Base-by-base conservation (phyloP, 306 rosid genomes). In the Adenanthera pavonina region DNA sequence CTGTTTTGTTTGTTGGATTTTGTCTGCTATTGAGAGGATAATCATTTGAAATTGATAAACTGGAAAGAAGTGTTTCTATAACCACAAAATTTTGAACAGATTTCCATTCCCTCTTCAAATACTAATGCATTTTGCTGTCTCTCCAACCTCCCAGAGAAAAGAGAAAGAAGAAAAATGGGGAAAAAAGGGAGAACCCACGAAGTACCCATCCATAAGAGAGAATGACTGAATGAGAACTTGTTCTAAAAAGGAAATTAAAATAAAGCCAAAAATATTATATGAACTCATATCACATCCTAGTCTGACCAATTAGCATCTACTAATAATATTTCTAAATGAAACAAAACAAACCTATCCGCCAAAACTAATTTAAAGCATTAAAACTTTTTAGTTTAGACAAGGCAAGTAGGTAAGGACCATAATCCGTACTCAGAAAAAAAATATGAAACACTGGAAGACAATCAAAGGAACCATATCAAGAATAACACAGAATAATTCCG, bases 401-500 rank as follows among this genome's bases (percentile, higher is more conserved):
- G 16, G 40, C 7, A 60, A 60, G 17, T 9, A 60, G 36, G 67
- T 60, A 3, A 60, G 36, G 3, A 25, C 40, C 17, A 10, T 30
- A 60, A 25, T 10, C 67, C 16, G 5, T 41, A 41, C 46, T 30
- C 38, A 1, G 12, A 11, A 57, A 13, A 60, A 60, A 3, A 25
- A 20, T 6, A 70, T 4, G 38, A 79, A 84, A 33, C 40, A 35
- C 57, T 35, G 5, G 48, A 7, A 19, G 64, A 10, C 1, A 41
- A 41, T 40, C 12, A 9, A 1, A 3, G 43, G 6, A 34, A 78
- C 47, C 12, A 36, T 38, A 41, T 34, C 34, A 30, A 74, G 17
- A 66, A 82, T 54, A 56, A 14, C 40, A 75, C 80, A 81, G 15
- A 52, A 71, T 60, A 51, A 70, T 57, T 5, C 6, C 25, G 16